Conservation (phyloP, 441 rosid species). For the Melastoma candidum region DNA sequence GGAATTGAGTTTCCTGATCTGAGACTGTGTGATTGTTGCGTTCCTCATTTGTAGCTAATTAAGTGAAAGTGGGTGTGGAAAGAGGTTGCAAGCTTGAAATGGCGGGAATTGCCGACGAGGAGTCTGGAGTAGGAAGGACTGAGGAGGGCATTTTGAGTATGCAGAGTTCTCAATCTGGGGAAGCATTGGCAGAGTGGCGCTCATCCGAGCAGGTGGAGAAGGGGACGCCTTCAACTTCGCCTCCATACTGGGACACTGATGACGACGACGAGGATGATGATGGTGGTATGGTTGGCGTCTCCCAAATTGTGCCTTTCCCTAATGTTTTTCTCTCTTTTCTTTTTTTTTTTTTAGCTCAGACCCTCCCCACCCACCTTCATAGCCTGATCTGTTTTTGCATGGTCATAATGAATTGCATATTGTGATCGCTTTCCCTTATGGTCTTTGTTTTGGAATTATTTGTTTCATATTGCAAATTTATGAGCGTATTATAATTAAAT, state of each 20-base stretch:
- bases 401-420: no score
- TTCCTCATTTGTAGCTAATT: conserved; percentile 9
- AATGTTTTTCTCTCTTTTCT: no score
- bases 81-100: conserved; percentile 41
- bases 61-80: conserved; percentile 27
- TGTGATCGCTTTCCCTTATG: no score
- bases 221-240: conserved; percentile 83
- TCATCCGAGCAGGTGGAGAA: conserved; percentile 83
- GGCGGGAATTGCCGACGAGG: conserved; percentile 62
- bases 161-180: conserved; percentile 58
- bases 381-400: no score
- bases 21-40: no score
- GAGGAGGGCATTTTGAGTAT: conserved; percentile 52
- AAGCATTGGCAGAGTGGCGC: conserved; percentile 80
- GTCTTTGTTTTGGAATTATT: not conserved
- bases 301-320: not conserved
- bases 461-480: not conserved
- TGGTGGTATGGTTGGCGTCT: conserved; percentile 36
- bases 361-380: no score
- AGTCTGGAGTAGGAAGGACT: conserved; percentile 63
- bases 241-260: conserved; percentile 80
- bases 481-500: not conserved
- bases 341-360: no score
- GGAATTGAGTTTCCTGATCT: no score
- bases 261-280: conserved; percentile 35